phyloP scores from a whole-genome alignment of 2,329 filamentous ascomycete species.

The Aspergillus ochraceus region DNA sequence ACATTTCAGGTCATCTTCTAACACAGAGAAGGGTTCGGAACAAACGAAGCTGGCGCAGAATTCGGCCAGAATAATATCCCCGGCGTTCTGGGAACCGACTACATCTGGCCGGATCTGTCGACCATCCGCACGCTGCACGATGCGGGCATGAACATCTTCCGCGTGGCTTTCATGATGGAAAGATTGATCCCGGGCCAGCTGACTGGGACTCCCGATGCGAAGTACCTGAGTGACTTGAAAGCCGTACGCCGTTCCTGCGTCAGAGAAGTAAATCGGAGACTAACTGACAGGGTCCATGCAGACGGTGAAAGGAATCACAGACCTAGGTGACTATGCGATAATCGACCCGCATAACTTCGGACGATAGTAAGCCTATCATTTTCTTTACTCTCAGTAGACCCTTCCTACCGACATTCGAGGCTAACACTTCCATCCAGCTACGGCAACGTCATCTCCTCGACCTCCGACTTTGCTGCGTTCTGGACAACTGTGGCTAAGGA shows the following conservation, averaged over 20 bases:
- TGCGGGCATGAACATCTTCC: conserved; percentile 60
- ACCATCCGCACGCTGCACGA: conserved; percentile 52
- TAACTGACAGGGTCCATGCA: conserved; percentile 6
- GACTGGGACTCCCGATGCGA: conserved; percentile 42
- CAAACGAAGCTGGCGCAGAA: conserved; percentile 63
- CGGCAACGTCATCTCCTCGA: conserved; percentile 36
- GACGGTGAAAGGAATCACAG: conserved; percentile 40
- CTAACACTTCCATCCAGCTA: conserved; percentile 2
- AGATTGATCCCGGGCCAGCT: conserved; percentile 50
- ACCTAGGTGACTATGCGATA: conserved; percentile 53
- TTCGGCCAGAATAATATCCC: conserved; percentile 61
- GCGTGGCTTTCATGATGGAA: conserved; percentile 58
- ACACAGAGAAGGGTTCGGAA: conserved; percentile 39
- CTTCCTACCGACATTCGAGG: neutral
- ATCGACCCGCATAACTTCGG: conserved; percentile 65
- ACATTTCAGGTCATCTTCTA: neutral
- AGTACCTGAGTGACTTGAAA: conserved; percentile 45
- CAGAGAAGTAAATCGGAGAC: neutral
- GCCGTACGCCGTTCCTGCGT: conserved; percentile 10
- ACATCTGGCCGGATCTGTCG: conserved; percentile 59
- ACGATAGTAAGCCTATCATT: conserved; percentile 26
- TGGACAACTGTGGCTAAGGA: conserved; percentile 57
- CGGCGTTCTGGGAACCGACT: conserved; percentile 58
- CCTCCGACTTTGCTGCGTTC: conserved; percentile 55
- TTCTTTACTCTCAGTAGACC: neutral